Conservation (phyloP, 2,329 filamentous ascomycete species). For the Knufia fluminis region DNA sequence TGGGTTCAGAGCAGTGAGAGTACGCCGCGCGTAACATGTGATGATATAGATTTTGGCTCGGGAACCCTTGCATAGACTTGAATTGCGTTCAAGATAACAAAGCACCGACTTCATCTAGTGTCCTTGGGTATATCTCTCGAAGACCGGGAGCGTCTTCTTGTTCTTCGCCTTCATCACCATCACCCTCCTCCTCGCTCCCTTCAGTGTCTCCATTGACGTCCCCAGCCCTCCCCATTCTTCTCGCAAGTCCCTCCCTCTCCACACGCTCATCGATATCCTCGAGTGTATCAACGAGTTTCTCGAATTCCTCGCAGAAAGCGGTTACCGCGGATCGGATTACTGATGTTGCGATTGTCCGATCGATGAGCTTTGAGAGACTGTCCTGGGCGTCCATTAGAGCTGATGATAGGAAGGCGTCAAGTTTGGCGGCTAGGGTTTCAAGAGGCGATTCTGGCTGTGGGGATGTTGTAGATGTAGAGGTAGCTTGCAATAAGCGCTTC, state of each 20-base stretch:
- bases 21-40: no score
- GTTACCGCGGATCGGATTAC: conserved; percentile 77
- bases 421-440: conserved; percentile 51
- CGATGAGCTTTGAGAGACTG: conserved; percentile 64
- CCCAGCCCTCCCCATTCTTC: conserved; percentile 5
- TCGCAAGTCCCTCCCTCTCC: conserved; percentile 16
- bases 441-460: conserved; percentile 21
- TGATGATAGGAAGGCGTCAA: conserved; percentile 87
- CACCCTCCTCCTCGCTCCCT: conserved; percentile 21
- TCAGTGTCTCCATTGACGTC: conserved; percentile 29
- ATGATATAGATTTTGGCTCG: no score
- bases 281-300: conserved; percentile 54
- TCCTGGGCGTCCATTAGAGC: conserved; percentile 87
- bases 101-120: conserved; percentile 54
- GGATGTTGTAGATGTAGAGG: conserved; percentile 7
- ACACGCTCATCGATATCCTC: conserved; percentile 48
- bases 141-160: conserved; percentile 26
- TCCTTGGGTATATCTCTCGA: conserved; percentile 53
- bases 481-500: neutral
- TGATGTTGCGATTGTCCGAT: conserved; percentile 59
- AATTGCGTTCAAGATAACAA: conserved; percentile 39
- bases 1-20: no score
- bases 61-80: no score
- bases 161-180: conserved; percentile 20
- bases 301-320: conserved; percentile 78